Evolutionary conservation across 2,329 filamentous ascomycete species (phyloP).

Genomic region (Epichloe scottii): DNA sequence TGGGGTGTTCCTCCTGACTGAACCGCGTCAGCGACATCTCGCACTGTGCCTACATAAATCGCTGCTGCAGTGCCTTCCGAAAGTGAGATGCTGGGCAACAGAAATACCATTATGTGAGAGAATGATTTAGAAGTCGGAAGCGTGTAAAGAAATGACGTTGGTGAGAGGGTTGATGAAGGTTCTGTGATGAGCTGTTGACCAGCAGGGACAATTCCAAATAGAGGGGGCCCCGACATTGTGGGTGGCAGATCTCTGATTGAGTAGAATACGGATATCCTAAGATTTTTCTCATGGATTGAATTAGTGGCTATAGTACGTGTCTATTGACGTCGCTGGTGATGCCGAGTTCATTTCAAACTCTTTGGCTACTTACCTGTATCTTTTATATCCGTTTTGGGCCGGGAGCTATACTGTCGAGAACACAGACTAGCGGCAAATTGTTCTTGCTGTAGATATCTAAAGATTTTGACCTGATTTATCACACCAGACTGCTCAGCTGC

Average conservation of each 20-base stretch:
- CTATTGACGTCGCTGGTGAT: too few relatives aligned
- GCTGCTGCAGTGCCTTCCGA: slow-evolving; percentile 70
- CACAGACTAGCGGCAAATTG: too few relatives aligned
- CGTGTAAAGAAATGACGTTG: slow-evolving; percentile 44
- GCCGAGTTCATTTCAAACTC: too few relatives aligned
- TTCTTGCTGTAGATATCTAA: too few relatives aligned
- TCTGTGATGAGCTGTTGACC: slow-evolving; percentile 44
- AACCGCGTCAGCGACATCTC: slow-evolving; percentile 26
- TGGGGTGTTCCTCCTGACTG: slow-evolving; percentile 34
- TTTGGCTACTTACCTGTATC: too few relatives aligned
- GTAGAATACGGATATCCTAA: too few relatives aligned
- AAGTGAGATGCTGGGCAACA: slow-evolving; percentile 65
- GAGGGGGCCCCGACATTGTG: slow-evolving; percentile 31
- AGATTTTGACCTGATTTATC: too few relatives aligned
- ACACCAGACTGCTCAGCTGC: too few relatives aligned
- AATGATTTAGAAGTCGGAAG: slow-evolving; percentile 42
- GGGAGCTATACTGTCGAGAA: too few relatives aligned
- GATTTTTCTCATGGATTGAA: background rate
- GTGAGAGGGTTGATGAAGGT: slow-evolving; percentile 39
- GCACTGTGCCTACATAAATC: slow-evolving; percentile 63
- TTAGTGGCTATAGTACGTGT: background rate
- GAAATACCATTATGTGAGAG: slow-evolving; percentile 77
- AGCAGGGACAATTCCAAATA: slow-evolving; percentile 49
- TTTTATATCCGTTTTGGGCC: too few relatives aligned
- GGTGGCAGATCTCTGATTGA: background rate